phyloP scores from a whole-genome alignment of 768 basidiomycete species.

The Boletus pseudo-olivaceus region DNA sequence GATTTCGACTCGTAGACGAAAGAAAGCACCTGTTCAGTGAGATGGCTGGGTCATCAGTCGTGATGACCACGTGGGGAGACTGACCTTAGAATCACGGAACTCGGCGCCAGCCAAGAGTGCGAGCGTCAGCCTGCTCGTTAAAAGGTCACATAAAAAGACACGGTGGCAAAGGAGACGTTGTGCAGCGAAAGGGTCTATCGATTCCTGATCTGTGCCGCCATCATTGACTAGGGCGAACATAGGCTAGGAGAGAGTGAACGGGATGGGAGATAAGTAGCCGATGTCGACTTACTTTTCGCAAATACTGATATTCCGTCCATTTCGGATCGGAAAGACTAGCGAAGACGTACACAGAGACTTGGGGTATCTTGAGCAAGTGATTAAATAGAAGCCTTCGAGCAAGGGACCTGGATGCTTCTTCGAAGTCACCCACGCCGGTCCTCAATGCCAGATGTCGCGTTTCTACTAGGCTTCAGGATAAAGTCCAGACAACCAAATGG shows the following conservation, averaged over 20 bases:
- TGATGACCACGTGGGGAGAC: not conserved
- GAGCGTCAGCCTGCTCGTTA: slow-evolving; percentile 48
- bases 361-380: slow-evolving; percentile 41
- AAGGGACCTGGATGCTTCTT: slow-evolving; percentile 45
- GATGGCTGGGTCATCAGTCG: not conserved
- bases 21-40: slow-evolving; percentile 45
- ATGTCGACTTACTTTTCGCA: slow-evolving; percentile 37
- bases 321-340: slow-evolving; percentile 39
- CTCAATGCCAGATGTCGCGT: slow-evolving; percentile 41
- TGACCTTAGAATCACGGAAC: slow-evolving; percentile 63
- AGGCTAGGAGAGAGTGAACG: slow-evolving; percentile 40
- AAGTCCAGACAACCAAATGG: not conserved
- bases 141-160: slow-evolving; percentile 45
- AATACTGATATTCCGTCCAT: slow-evolving; percentile 46
- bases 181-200: slow-evolving; percentile 8
- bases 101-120: slow-evolving; percentile 51
- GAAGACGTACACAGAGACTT: slow-evolving; percentile 46
- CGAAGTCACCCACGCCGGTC: slow-evolving; percentile 35
- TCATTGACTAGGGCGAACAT: slow-evolving; percentile 65
- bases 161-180: slow-evolving; percentile 45
- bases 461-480: slow-evolving; percentile 30
- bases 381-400: slow-evolving; percentile 50
- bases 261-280: not conserved
- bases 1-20: slow-evolving; percentile 51
- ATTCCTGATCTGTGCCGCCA: slow-evolving; percentile 34